Percentiles rank a stretch among this genome's conserved stretches.
These are phyloP conservation scores for Scleromitrula shiraiana DNA, from an alignment of 2,329 filamentous ascomycete species.

Conservation along the genomic window DNA sequence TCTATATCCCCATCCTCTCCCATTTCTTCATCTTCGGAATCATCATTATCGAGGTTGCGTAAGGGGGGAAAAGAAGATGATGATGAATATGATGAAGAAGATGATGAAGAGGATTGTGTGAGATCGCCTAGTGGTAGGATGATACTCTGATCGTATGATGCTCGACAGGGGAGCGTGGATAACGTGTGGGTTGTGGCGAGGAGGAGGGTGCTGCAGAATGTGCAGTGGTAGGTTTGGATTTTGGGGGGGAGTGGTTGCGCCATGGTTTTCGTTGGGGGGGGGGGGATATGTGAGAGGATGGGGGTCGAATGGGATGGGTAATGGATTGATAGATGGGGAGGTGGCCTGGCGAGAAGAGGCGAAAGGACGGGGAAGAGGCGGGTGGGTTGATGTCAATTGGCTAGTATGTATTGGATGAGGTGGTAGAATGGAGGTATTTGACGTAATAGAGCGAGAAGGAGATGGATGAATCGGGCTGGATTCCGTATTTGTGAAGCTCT, in stretches of 20 bases:
- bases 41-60: background rate
- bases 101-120: background rate
- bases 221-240: slow-evolving; percentile 52
- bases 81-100: background rate
- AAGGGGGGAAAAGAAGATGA: background rate
- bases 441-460: too few relatives aligned
- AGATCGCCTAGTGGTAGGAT: background rate
- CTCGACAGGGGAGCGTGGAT: background rate
- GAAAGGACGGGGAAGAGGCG: background rate
- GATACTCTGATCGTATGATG: background rate
- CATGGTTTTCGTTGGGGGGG: too few relatives aligned
- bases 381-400: background rate
- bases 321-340: background rate
- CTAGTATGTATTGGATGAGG: background rate
- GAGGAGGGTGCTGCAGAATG: slow-evolving; percentile 53
- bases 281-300: slow-evolving; percentile 8
- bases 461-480: too few relatives aligned
- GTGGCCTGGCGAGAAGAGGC: background rate
- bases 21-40: too few relatives aligned
- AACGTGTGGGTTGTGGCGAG: slow-evolving; percentile 39
- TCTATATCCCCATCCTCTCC: too few relatives aligned
- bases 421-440: too few relatives aligned
- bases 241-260: too few relatives aligned
- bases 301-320: background rate
- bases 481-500: too few relatives aligned